Evolutionary conservation across 139 green algal species (phyloP).

Genomic region (Coelastrella sp.): DNA sequence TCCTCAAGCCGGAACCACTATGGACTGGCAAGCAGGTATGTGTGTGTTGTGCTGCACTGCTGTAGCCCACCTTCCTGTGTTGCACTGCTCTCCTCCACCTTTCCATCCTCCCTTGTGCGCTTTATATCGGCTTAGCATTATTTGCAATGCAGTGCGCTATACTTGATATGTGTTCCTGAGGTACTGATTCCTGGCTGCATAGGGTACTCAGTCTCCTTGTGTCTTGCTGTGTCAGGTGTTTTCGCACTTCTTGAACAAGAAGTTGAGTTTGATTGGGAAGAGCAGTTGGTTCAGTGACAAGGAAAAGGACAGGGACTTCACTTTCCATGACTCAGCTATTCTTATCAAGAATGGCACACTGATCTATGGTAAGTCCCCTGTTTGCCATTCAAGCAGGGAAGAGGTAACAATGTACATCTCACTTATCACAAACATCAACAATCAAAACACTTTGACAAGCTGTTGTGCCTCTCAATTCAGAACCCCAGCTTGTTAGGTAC

Average conservation of each 20-base stretch:
- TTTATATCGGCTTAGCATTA: too few species aligned
- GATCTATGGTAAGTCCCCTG: slow-evolving; percentile 17
- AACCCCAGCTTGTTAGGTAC: too few species aligned
- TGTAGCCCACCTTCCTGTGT: too few species aligned
- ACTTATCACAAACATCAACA: too few species aligned
- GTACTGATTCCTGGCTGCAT: too few species aligned
- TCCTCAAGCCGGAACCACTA: slow-evolving; percentile 96
- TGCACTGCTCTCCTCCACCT: too few species aligned
- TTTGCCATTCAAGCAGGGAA: neutral
- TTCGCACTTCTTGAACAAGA: slow-evolving; percentile 87
- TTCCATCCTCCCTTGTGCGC: too few species aligned
- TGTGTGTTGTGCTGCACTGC: neutral
- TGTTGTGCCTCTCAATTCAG: too few species aligned
- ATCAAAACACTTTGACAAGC: too few species aligned
- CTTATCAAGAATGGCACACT: slow-evolving; percentile 87
- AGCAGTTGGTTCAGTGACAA: slow-evolving; percentile 89
- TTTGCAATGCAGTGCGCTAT: too few species aligned
- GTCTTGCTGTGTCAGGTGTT: slow-evolving; percentile 58
- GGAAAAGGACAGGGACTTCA: slow-evolving; percentile 84
- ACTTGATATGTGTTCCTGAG: too few species aligned
- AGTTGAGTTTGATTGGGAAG: slow-evolving; percentile 85
- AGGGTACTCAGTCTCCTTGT: neutral
- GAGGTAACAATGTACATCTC: too few species aligned
- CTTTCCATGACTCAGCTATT: slow-evolving; percentile 90
- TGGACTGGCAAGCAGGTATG: slow-evolving; percentile 96